Conservation (phyloP, 225 moss, liverwort and hornwort genomes). For the Climacium dendroides region DNA sequence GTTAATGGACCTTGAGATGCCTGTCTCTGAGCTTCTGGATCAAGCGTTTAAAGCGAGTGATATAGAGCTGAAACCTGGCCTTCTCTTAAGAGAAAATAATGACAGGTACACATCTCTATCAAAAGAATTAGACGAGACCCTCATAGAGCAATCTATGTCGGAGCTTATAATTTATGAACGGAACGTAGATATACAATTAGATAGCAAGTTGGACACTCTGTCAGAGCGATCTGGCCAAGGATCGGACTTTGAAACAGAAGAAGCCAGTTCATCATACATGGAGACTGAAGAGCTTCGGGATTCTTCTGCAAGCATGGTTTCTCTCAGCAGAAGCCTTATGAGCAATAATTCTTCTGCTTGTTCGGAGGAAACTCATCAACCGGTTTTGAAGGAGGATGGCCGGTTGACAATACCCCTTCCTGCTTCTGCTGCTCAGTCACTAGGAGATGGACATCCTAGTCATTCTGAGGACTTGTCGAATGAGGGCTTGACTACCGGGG, state of each 20-base stretch:
- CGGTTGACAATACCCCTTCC: background rate
- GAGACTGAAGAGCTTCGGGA: slow-evolving; percentile 3
- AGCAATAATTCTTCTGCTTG: background rate
- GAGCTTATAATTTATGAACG: slow-evolving; percentile 1
- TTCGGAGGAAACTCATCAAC: background rate
- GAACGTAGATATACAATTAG: background rate
- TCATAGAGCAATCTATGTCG: slow-evolving; percentile 25
- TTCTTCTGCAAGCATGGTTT: background rate
- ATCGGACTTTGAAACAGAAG: background rate
- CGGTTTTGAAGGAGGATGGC: background rate
- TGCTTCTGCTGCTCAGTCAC: background rate
- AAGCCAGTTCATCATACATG: background rate
- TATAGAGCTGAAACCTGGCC: slow-evolving; percentile 33
- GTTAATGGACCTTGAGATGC: slow-evolving; percentile 47
- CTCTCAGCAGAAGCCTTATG: background rate
- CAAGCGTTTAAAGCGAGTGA: slow-evolving; percentile 36
- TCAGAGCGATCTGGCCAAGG: background rate
- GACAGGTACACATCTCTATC: slow-evolving; percentile 27
- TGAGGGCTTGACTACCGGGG: background rate
- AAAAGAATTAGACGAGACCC: slow-evolving; percentile 19
- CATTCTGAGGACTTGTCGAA: background rate
- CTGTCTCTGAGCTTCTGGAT: slow-evolving; percentile 32
- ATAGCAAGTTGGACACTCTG: background rate
- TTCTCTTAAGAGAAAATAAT: slow-evolving; percentile 22
- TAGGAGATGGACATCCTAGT: background rate